phyloP scores from a whole-genome alignment of 202 grass and related monocot genomes.

The Carex arenaria region DNA sequence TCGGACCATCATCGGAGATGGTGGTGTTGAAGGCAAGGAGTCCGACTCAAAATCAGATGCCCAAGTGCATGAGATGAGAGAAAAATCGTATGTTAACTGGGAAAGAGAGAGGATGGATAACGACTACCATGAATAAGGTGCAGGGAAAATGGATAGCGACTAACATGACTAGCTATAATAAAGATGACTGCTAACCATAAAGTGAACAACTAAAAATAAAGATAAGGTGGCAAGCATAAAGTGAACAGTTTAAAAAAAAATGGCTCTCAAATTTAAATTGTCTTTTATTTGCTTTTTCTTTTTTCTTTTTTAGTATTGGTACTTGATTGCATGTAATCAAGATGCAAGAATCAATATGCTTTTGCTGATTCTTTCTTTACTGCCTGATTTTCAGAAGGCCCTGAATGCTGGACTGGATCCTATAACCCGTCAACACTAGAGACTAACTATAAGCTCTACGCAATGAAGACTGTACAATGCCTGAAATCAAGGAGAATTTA shows the following conservation, averaged over 20 bases:
- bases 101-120: too few species aligned
- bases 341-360: not conserved
- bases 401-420: not conserved
- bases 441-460: not conserved
- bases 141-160: too few species aligned
- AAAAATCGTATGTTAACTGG: too few species aligned
- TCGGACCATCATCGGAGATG: too few species aligned
- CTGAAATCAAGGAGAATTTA: not conserved
- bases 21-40: too few species aligned
- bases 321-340: not conserved
- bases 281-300: not conserved
- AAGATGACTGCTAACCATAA: not conserved
- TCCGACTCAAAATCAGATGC: too few species aligned
- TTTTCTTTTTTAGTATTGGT: not conserved
- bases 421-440: not conserved
- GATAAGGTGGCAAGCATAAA: too few species aligned
- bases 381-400: not conserved
- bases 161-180: not conserved
- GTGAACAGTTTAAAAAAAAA: not conserved
- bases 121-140: too few species aligned
- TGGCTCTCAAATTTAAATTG: not conserved
- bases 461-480: not conserved
- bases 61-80: too few species aligned
- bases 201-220: not conserved
- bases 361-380: not conserved